Conservation (phyloP, 2,329 filamentous ascomycete genomes). For the Penicillium sp. region DNA sequence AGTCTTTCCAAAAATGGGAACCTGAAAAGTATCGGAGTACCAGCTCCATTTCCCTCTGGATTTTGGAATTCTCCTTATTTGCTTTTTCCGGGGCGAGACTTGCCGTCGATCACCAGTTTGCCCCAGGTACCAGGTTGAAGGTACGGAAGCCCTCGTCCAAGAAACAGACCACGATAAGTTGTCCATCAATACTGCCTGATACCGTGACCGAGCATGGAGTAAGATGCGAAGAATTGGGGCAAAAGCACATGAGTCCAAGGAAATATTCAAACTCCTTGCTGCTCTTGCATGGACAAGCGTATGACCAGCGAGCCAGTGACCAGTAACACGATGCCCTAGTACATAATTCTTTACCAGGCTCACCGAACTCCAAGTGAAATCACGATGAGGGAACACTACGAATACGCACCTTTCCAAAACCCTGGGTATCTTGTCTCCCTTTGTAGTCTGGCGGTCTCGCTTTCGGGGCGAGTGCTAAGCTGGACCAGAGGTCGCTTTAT, state of each 20-base stretch:
- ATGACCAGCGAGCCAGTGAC: neutral
- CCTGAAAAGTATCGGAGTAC: neutral
- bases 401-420: neutral
- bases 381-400: neutral
- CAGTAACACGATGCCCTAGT: neutral
- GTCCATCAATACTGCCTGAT: neutral
- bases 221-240: neutral
- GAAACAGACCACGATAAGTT: neutral
- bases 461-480: too few relatives aligned
- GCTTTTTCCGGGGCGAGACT: conserved; percentile 5
- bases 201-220: neutral
- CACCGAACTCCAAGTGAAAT: neutral
- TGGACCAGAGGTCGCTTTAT: neutral
- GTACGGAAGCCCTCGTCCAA: conserved; percentile 1
- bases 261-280: conserved; percentile 1
- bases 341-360: neutral
- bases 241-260: neutral
- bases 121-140: conserved; percentile 3
- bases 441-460: too few relatives aligned
- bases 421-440: neutral
- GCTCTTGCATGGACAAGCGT: neutral
- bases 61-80: neutral
- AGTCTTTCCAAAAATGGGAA: neutral
- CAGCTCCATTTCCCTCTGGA: neutral
- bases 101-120: conserved; percentile 12